Evolutionary conservation across 305 asterid species (phyloP).

Genomic region (Stenogyne calaminthoides): DNA sequence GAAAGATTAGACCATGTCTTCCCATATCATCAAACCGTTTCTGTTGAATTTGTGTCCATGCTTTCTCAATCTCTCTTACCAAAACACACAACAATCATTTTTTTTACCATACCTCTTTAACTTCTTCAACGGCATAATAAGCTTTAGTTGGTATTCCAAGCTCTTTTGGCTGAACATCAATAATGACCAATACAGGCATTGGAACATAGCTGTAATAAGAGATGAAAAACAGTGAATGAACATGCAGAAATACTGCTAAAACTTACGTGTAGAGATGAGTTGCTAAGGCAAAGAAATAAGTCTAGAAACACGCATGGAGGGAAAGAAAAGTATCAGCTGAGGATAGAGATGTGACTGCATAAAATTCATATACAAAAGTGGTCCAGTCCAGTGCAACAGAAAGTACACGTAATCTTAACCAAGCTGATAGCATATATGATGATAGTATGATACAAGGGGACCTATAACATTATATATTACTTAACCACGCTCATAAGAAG

Average conservation of each 20-base stretch:
- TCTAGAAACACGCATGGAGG: not conserved
- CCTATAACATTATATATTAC: not conserved
- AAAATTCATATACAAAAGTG: not conserved
- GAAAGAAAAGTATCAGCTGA: not conserved
- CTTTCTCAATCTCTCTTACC: not conserved
- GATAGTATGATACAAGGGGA: not conserved
- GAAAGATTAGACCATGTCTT: constrained; percentile 24
- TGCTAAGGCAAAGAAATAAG: constrained; percentile 3
- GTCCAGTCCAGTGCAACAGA: not conserved
- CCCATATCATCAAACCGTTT: constrained; percentile 14
- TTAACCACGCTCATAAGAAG: not conserved
- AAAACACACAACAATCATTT: not conserved
- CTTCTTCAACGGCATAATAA: constrained; percentile 96
- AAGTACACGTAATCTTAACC: not conserved
- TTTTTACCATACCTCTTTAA: constrained; percentile 68
- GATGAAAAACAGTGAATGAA: constrained; percentile 6
- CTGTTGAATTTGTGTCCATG: not conserved
- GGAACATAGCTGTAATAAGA: constrained; percentile 76
- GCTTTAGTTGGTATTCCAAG: constrained; percentile 96
- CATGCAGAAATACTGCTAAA: not conserved
- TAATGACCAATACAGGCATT: constrained; percentile 86
- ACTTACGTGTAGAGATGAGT: not conserved
- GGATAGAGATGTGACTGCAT: not conserved
- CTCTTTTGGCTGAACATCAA: constrained; percentile 90
- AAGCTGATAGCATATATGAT: not conserved